These are phyloP conservation scores for Dothideomycetes sp. DNA, from an alignment of 2,329 filamentous ascomycete genomes.

Conservation along the genomic window DNA sequence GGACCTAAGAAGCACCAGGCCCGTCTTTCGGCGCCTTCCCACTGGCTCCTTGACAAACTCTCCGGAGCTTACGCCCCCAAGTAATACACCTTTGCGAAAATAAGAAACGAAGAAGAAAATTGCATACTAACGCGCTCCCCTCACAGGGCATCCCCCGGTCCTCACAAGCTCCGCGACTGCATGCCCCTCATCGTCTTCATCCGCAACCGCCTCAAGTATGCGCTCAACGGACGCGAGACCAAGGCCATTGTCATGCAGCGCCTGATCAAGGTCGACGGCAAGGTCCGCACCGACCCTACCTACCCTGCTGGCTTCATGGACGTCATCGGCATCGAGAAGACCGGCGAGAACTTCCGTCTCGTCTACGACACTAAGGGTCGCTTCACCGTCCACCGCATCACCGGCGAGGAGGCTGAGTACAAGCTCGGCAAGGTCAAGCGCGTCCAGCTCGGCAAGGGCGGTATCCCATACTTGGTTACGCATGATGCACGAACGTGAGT, in stretches of 20 bases:
- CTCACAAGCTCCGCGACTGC: conserved; percentile 99
- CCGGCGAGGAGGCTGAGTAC: conserved; percentile 97
- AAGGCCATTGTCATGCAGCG: conserved; percentile 99
- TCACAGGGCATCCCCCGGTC: conserved; percentile 56
- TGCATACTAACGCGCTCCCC: background rate
- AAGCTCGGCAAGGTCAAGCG: conserved; percentile 99
- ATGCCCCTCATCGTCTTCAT: conserved; percentile 98
- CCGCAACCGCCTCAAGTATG: conserved; percentile 78
- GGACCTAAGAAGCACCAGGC: conserved; percentile 87
- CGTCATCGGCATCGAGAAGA: conserved; percentile 99
- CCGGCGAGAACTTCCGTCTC: conserved; percentile 99
- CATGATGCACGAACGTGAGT: conserved; percentile 99
- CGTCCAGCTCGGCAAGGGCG: conserved; percentile 97
- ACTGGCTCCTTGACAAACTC: conserved; percentile 99
- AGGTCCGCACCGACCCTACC: conserved; percentile 97
- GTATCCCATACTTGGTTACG: conserved; percentile 99
- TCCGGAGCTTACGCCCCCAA: conserved; percentile 65
- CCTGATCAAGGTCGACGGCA: conserved; percentile 98
- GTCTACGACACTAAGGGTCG: conserved; percentile 99
- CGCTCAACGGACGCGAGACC: conserved; percentile 95
- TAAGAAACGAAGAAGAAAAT: background rate
- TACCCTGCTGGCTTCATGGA: conserved; percentile 99
- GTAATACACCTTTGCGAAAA: no score
- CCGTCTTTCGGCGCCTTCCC: conserved; percentile 96
- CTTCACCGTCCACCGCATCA: conserved; percentile 99